Evolutionary conservation across 768 basidiomycete genomes (phyloP), one percentile per base, ranked within the genome.

Genomic region (Pisolithus albus): DNA sequence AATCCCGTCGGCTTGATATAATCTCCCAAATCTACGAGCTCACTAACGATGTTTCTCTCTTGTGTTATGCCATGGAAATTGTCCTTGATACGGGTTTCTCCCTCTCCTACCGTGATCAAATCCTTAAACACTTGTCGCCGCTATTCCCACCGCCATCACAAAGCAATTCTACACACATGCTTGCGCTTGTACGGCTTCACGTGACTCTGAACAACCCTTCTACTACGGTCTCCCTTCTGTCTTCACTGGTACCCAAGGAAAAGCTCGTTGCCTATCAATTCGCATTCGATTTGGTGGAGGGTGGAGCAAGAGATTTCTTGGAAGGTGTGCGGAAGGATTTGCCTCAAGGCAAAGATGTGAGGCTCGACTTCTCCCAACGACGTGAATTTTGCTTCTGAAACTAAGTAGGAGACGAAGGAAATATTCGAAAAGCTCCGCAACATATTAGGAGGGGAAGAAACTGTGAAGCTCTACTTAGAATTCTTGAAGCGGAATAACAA

Each of bases 401-500:
- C 24, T 52, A 48, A 53, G 7, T 56, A 88, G 86, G 72, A 72
- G 59, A 79, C 80, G 23, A 80, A 79, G 64, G 70, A 75, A 37
- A 74, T 79, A 30, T 90, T 83, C 63, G 84, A 88, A 55, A 84
- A 88, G 55, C 72, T 96, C 36, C 82, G 86, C 51, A 79, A 75
- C 52, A 96, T 99, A 57, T 73, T 99, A 21, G 85, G 83, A 10
- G 96, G 96, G 18, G 88, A 91, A 61, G 90, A 90, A 64, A 92
- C 89, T 30, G 89, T 95, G 52, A 91, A 90, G 62, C 72, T 97
- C 26, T 93, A 95, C 68, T 83, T 95, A 44, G 91, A 98, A 70
- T 98, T 99, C 76, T 78, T 99, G 52, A 88, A 88, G 70, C 84
- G 87, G 56, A 94, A 94, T 68, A 96, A 96, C 70, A 87, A 91